Evolutionary conservation across 441 rosid genomes (phyloP), one percentile per base, ranked within the genome.

Genomic region (Biscutella auriculata): DNA sequence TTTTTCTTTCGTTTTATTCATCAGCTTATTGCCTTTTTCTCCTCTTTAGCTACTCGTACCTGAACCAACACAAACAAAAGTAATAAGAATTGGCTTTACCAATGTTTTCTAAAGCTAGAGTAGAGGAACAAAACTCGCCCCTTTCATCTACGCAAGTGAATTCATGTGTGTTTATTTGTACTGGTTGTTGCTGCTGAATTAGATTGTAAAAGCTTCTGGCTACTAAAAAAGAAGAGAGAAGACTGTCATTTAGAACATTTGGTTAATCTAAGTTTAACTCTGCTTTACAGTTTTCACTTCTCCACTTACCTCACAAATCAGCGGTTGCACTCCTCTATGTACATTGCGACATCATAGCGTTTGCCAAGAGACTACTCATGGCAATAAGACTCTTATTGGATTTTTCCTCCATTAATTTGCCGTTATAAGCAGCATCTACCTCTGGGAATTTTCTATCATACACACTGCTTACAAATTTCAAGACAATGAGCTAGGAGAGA

Each of bases 291-390:
- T 32, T 6, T 29, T 29, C 28, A 47, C 6, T 37, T 56, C n/a
- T n/a, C n/a, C n/a, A n/a, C n/a, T n/a, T 57, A 89, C 99, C 99
- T 78, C 67, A 57, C 67, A 37, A 37, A 17, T 55, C 42, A 26
- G 27, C 55, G 50, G 77, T 44, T 44, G 60, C 67, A 63, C 52
- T 80, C 14, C 5, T 42, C 49, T 79, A 85, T 25, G 53, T 58
- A 49, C 82, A 82, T 66, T 84, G 79, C 29, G 60, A 68, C 57
- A 71, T 58, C 70, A 81, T 84, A 40, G 84, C 85, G 35, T 76
- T 85, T 0, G 92, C 89, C 79, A 94, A 71, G 27, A 85, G 73
- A 80, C 75, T 81, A 67, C 71, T 78, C 83, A 70, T 73, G 49
- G 52, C 58, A 59, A 89, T 77, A 62, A 62, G 68, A 49, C 51